Percentiles rank a stretch among this genome's conserved stretches.
Evolutionary conservation across 2,329 filamentous ascomycete species (phyloP).

Genomic region (Fusarium aywerte): DNA sequence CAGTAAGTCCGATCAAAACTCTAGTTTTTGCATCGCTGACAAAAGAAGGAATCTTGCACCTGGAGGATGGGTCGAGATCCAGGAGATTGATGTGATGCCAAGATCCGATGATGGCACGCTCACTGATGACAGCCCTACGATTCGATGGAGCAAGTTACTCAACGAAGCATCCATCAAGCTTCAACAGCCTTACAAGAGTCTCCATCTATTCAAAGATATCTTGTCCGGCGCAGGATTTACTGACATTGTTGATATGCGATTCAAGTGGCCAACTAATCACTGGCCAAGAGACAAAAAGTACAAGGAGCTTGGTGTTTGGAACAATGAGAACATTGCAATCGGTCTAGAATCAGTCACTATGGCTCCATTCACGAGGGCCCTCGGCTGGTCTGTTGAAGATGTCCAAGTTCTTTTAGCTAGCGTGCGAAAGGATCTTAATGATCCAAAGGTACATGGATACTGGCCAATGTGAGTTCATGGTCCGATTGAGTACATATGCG

Average conservation of each 20-base stretch:
- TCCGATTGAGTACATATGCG: too few species aligned
- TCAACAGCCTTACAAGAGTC: neutral
- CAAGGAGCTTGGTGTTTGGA: slow-evolving; percentile 15
- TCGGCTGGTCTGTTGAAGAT: slow-evolving; percentile 18
- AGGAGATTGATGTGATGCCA: slow-evolving; percentile 1
- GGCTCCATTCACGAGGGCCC: slow-evolving; percentile 13
- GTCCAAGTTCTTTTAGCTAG: neutral
- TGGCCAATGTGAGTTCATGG: slow-evolving; percentile 22
- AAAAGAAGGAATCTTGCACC: neutral
- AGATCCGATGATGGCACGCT: slow-evolving; percentile 4
- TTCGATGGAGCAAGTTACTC: slow-evolving; percentile 1
- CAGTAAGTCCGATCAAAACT: neutral
- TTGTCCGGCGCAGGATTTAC: slow-evolving; percentile 1
- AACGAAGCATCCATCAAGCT: slow-evolving; percentile 1
- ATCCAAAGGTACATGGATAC: slow-evolving; percentile 17
- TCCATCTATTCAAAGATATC: neutral
- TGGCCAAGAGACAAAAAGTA: slow-evolving; percentile 20
- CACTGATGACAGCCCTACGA: neutral
- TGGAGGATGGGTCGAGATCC: slow-evolving; percentile 4
- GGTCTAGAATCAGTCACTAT: slow-evolving; percentile 8
- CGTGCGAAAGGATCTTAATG: slow-evolving; percentile 18
- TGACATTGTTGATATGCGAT: slow-evolving; percentile 1
- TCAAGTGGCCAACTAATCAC: slow-evolving; percentile 15
- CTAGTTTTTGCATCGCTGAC: neutral
- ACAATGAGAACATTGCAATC: neutral